Evolutionary conservation across 2,329 filamentous ascomycete species (phyloP), one percentile per base, ranked within the genome.

Genomic region (Sporothrix euskadiensis): DNA sequence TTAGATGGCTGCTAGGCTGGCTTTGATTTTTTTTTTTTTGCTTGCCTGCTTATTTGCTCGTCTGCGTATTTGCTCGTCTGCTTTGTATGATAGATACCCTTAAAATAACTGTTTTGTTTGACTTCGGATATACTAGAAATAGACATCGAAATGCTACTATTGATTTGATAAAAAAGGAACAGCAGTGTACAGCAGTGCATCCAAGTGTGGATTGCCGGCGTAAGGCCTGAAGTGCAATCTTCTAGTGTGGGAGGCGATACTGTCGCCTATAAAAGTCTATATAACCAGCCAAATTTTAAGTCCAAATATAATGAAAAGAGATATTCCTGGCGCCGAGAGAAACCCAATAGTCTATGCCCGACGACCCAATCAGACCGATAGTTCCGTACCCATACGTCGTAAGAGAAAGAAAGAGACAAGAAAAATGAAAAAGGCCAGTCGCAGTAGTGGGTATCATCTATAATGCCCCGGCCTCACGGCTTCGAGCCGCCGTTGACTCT

Each of bases 401-500:
- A 16, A 47, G 10, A 47, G 26, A 16, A 30, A 14, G n/a, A 8
- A 9, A 19, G 61, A 66, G 2, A 14, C 2, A 16, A 35, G 6
- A 68, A 35, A 9, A 22, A 65, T 6, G 3, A 6, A 44, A 65
- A 65, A 32, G 26, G 52, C 35, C 56, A n/a, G 41, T 12, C 16
- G 9, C 8, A 14, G 41, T 7, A 14, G 16, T 14, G 10, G 12
- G 44, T 3, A 35, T 54, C 26, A 70, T n/a, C 35, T 22, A 41
- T 57, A 41, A 3, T 35, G 49, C 5, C 30, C 39, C 9, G 71
- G 71, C n/a, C 61, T 47, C 9, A 30, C 35, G 12, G 57, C 56
- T 32, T 74, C 73, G 4, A 74, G 59, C 16, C 22, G 30, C 52
- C 66, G 69, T n/a, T 74, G 73, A 14, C 70, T 74, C 59, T 73